Percentiles rank a stretch among this genome's conserved stretches.
These are phyloP conservation scores for Agaricus blazei DNA, from an alignment of 768 basidiomycete genomes.

Conservation along the genomic window DNA sequence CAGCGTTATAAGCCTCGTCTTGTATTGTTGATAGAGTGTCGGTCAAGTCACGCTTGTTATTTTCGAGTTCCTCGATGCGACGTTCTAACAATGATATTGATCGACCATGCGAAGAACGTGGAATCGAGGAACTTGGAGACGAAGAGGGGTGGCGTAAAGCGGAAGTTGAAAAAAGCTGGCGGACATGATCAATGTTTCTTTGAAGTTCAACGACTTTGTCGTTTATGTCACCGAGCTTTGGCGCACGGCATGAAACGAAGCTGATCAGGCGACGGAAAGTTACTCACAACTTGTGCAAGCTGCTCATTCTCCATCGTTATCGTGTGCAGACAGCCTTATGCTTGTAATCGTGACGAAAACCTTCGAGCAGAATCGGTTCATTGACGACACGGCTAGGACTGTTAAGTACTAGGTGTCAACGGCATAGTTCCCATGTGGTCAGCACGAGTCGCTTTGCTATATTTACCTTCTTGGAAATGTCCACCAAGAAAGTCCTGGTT, in stretches of 20 bases:
- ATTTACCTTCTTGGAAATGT: not conserved
- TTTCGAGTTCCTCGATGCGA: slow-evolving; percentile 4
- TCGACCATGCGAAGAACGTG: not conserved
- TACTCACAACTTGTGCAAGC: slow-evolving; percentile 2
- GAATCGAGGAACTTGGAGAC: not conserved
- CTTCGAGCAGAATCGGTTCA: not conserved
- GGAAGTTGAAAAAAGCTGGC: not conserved
- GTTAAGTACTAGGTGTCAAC: too few species aligned
- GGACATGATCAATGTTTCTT: slow-evolving; percentile 1
- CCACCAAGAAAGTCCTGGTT: slow-evolving; percentile 43
- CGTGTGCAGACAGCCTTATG: not conserved
- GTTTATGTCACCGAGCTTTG: slow-evolving; percentile 1
- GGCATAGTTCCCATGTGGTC: too few species aligned
- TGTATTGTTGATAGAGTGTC: slow-evolving; percentile 21
- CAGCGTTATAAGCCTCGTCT: slow-evolving; percentile 25
- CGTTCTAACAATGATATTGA: not conserved
- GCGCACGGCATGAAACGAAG: not conserved
- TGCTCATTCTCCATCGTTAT: slow-evolving; percentile 2
- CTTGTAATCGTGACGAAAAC: not conserved
- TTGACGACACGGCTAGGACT: too few species aligned
- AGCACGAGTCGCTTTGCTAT: too few species aligned
- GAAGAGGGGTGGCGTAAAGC: not conserved
- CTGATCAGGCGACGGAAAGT: not conserved
- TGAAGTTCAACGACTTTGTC: not conserved
- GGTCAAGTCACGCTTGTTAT: not conserved